Base-by-base conservation (phyloP, 2,329 filamentous ascomycete species). In the Pochonia chlamydosporia region DNA sequence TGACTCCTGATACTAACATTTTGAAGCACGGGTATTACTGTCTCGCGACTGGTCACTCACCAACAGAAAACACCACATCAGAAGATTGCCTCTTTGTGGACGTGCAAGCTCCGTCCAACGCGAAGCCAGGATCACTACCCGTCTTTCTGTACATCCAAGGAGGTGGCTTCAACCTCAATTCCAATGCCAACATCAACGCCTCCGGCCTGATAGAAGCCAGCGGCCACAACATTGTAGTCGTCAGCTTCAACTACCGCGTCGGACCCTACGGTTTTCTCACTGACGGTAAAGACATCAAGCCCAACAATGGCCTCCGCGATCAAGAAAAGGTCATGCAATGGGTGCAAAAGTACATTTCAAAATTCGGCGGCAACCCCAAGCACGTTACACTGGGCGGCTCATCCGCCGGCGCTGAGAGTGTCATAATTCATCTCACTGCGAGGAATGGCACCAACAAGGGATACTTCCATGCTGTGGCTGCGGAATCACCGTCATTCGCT, bases 181-280 rank as follows among this genome's bases (percentile, higher is more conserved):
- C 69, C 1, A 69, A 72, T 47, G 57, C 69, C 1, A 74, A 84
- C 50, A 73, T 78, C 54, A 78, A 88, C 53, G 83, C 78, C 1
- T 75, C 73, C 1, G 79, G 76, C 1, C 63, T 90, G n/a, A 61
- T 68, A 26, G 71, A 84, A 24, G 60, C 71, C 25, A 82, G 81
- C 0, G 77, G 78, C 16, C 70, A 73, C 31, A 67, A 76, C 48
- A 82, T 89, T 23, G 67, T 91, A 0, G 79, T 89, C 1, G 84
- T 91, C 2, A 83, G 74, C 9, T 76, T 88, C 65, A 90, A 89
- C 64, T 90, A 91, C 60, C 81, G 87, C 5, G 84, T 91, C 10
- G 86, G 86, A 0, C 75, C 79, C 0, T 89, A 82, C 54, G 87
- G 87, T 0, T 91, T 90, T 59, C 71, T 91, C 11, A 78, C 79